These are phyloP conservation scores for Boletus barrowsii DNA, from an alignment of 768 basidiomycete species.

Conservation along the genomic window DNA sequence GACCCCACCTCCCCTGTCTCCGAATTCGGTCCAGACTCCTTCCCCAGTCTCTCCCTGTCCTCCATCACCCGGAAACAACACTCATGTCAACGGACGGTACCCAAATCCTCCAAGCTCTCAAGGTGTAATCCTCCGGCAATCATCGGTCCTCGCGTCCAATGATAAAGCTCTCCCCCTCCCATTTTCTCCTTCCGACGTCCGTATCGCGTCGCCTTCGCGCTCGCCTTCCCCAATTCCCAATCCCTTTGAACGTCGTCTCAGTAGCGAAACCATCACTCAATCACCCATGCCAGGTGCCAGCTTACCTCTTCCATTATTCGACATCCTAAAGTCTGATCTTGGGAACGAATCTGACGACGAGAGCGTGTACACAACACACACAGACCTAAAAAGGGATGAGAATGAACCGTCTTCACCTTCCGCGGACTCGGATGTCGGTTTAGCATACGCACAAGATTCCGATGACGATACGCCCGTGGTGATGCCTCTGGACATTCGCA, in stretches of 20 bases:
- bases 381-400: constrained; percentile 23
- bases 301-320: constrained; percentile 53
- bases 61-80: constrained; percentile 18
- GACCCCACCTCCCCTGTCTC: constrained; percentile 33
- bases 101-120: constrained; percentile 21
- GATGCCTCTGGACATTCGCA: constrained; percentile 26
- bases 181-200: constrained; percentile 22
- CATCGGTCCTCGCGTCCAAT: constrained; percentile 4
- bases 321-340: constrained; percentile 41
- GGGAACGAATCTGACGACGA: constrained; percentile 32
- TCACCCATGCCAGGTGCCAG: constrained; percentile 22
- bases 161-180: constrained; percentile 18
- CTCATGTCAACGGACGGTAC: constrained; percentile 15
- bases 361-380: constrained; percentile 33
- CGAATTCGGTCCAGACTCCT: constrained; percentile 30
- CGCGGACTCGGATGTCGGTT: constrained; percentile 29
- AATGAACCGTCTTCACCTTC: constrained; percentile 25
- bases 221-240: constrained; percentile 65
- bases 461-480: constrained; percentile 35
- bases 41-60: constrained; percentile 35
- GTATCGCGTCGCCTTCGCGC: constrained; percentile 29
- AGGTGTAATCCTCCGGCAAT: constrained; percentile 7
- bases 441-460: constrained; percentile 37
- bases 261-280: constrained; percentile 53
- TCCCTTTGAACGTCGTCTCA: constrained; percentile 87